Percentiles rank a stretch among this genome's conserved stretches.
These are phyloP conservation scores for Citrus reticulata DNA, from an alignment of 345 rosid genomes.

Conservation along the genomic window DNA sequence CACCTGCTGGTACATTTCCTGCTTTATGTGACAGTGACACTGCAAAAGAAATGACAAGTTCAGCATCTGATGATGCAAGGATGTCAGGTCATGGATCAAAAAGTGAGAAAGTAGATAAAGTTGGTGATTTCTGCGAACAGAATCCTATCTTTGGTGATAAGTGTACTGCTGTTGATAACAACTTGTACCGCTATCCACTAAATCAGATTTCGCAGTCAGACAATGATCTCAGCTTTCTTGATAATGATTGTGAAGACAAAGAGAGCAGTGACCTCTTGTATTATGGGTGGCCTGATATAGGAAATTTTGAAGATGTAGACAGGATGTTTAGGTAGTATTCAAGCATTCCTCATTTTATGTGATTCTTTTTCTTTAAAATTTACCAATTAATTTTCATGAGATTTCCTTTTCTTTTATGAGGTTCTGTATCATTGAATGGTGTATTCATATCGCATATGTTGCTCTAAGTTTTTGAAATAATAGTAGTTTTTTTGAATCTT, in stretches of 20 bases:
- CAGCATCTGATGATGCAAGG: slow-evolving; percentile 38
- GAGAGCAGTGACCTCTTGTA: slow-evolving; percentile 55
- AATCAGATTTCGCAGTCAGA: slow-evolving; percentile 46
- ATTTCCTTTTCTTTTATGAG: neutral
- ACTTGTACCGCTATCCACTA: slow-evolving; percentile 43
- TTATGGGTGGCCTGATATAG: slow-evolving; percentile 85
- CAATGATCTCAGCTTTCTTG: slow-evolving; percentile 52
- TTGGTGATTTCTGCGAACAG: slow-evolving; percentile 34
- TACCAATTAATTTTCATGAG: neutral
- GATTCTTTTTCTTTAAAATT: neutral
- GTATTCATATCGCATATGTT: neutral
- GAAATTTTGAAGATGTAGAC: slow-evolving; percentile 89
- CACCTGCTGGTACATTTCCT: slow-evolving; percentile 38
- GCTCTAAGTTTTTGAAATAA: neutral
- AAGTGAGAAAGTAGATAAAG: slow-evolving; percentile 25
- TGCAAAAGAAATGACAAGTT: slow-evolving; percentile 37
- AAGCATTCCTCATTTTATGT: neutral
- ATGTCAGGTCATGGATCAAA: slow-evolving; percentile 40
- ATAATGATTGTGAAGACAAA: slow-evolving; percentile 50
- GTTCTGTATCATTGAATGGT: neutral
- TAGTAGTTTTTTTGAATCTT: slow-evolving; percentile 13
- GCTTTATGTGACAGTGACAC: slow-evolving; percentile 33
- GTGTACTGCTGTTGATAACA: slow-evolving; percentile 31
- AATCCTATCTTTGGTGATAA: slow-evolving; percentile 44
- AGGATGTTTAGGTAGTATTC: slow-evolving; percentile 70